Base-by-base conservation (phyloP, 768 basidiomycete genomes). In the Coprinopsis marcescibilis region DNA sequence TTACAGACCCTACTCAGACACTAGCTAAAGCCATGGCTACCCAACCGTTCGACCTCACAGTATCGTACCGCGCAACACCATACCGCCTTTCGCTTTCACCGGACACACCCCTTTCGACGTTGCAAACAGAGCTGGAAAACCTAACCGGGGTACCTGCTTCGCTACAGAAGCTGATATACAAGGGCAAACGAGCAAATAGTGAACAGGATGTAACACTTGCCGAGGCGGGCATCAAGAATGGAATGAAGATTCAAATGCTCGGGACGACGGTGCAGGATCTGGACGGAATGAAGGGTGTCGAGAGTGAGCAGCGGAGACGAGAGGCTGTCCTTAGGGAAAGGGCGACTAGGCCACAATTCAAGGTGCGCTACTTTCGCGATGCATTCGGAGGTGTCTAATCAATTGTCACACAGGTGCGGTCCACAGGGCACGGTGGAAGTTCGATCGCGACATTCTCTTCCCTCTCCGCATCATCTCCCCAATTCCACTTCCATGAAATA, bases 81-180 rank as follows among this genome's bases (percentile, higher is more conserved):
- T 66, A 84, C 56, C 40, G 58, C 1, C 52, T 87, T n/a, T 69
- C 73, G 0, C 55, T 84, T 0, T 64, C 66, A n/a, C 61, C 72
- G 0, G 68, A 79, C 33, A 67, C 66, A 39, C 73, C 83, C 2
- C 56, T 89, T n/a, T 60, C 66, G 1, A 58, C 56, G 8, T 66
- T 90, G 2, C 73, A 80, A 44, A 54, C 65, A 1, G 70, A 58
- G 24, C 57, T 89, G 3, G 77, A 83, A 57, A 73, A 80, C 52
- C 70, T 86, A 23, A 89, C 85, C 1, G 69, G 71, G 20, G 81
- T 89, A 10, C 83, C 85, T 0, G 71, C 78, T 3, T 59, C 70
- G 2, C 64, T 81, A 32, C 86, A 89, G 66, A 90, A 89, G 56
- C 67, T 89, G 33, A 60, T 89, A 7, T 83, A 75, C 65, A 85